Evolutionary conservation across 2,329 filamentous ascomycete genomes (phyloP).

Genomic region (Penicillium italicum): DNA sequence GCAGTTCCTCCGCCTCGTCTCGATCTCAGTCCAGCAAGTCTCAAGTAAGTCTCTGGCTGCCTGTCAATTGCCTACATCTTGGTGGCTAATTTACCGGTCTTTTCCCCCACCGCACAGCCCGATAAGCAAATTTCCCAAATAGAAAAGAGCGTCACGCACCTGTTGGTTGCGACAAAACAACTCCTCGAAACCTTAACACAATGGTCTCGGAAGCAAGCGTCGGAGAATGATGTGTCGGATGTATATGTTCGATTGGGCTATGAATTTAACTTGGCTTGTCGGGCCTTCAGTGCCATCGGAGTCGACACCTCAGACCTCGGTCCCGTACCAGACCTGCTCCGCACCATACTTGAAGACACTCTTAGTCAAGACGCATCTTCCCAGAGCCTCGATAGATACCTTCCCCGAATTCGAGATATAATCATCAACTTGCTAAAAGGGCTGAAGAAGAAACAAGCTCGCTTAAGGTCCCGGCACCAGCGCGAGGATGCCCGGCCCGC

Average conservation of each 20-base stretch:
- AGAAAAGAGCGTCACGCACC: slow-evolving; percentile 97
- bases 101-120: slow-evolving; percentile 47
- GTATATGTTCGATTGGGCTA: slow-evolving; percentile 97
- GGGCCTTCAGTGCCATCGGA: slow-evolving; percentile 93
- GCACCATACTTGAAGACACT: slow-evolving; percentile 89
- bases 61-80: not conserved
- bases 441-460: slow-evolving; percentile 93
- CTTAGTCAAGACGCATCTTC: slow-evolving; percentile 94
- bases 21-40: slow-evolving; percentile 57
- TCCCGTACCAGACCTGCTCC: slow-evolving; percentile 86
- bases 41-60: slow-evolving; percentile 50
- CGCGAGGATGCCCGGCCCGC: slow-evolving; percentile 46
- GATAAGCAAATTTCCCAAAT: slow-evolving; percentile 86
- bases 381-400: slow-evolving; percentile 86
- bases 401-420: slow-evolving; percentile 93
- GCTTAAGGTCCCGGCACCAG: slow-evolving; percentile 60
- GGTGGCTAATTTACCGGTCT: slow-evolving; percentile 8
- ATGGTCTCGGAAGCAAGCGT: slow-evolving; percentile 91
- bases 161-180: slow-evolving; percentile 96
- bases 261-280: slow-evolving; percentile 98
- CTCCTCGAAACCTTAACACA: slow-evolving; percentile 94
- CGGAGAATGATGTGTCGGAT: slow-evolving; percentile 93
- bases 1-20: slow-evolving; percentile 63
- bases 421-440: slow-evolving; percentile 97
- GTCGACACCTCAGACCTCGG: slow-evolving; percentile 92